Evolutionary conservation across 1,284 basidiomycete species (phyloP).

Genomic region (Tylopilus sp.): DNA sequence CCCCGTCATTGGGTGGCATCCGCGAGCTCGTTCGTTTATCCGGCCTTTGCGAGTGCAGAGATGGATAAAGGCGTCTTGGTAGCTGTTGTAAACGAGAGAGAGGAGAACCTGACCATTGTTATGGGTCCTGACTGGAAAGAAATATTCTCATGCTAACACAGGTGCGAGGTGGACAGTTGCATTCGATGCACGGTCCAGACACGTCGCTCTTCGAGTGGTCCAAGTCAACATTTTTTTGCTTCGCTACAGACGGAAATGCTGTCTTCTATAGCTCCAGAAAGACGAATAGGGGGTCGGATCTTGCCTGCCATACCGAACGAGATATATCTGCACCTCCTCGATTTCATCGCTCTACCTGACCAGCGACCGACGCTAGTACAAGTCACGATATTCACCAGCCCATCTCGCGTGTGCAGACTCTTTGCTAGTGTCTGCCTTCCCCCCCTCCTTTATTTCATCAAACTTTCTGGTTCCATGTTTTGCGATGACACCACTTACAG

Average conservation of each 20-base stretch:
- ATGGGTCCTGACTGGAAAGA: conserved; percentile 3
- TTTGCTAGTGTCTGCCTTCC: conserved; percentile 38
- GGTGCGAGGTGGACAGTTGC: too few species aligned
- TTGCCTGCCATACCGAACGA: conserved; percentile 31
- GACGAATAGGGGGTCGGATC: background rate
- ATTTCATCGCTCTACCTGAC: conserved; percentile 16
- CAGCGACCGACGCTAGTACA: conserved; percentile 3
- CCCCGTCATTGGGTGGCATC: conserved; percentile 17
- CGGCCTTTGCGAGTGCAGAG: conserved; percentile 10
- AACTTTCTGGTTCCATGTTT: conserved; percentile 20
- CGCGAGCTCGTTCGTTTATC: conserved; percentile 13
- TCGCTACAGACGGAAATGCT: background rate
- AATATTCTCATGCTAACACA: too few species aligned
- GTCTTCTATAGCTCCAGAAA: conserved; percentile 18
- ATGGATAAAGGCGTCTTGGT: background rate
- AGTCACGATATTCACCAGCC: conserved; percentile 22
- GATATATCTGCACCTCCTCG: conserved; percentile 39
- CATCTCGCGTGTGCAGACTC: conserved; percentile 43
- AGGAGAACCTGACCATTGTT: conserved; percentile 23
- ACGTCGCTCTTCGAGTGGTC: conserved; percentile 11
- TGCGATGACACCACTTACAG: background rate
- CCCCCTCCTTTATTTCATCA: conserved; percentile 35
- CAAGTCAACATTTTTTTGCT: background rate
- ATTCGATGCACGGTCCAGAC: too few species aligned
- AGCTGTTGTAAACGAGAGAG: background rate